Evolutionary conservation across 2,329 filamentous ascomycete genomes (phyloP).

Genomic region (Ophiocordyceps unilateralis): DNA sequence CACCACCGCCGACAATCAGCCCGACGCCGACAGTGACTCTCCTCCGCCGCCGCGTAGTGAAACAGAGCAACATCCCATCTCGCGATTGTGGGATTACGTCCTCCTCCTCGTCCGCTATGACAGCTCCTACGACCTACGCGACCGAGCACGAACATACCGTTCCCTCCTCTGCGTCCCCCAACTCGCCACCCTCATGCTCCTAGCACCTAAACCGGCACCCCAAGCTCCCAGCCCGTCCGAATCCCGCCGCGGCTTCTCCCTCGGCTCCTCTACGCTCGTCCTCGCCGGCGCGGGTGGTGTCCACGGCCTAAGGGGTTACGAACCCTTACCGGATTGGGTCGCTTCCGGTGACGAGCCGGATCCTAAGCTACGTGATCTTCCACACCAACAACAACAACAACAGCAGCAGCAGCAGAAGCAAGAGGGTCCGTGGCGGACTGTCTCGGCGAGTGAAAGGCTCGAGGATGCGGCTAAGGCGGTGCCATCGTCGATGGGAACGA

Average conservation of each 20-base stretch:
- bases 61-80: slow-evolving; percentile 43
- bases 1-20: slow-evolving; percentile 25
- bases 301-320: slow-evolving; percentile 63
- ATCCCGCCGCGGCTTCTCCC: slow-evolving; percentile 54
- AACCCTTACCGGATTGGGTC: slow-evolving; percentile 72
- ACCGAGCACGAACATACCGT: slow-evolving; percentile 77
- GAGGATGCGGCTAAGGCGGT: slow-evolving; percentile 32
- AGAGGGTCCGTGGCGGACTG: slow-evolving; percentile 14
- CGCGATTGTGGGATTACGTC: slow-evolving; percentile 68
- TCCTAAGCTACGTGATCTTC: slow-evolving; percentile 50
- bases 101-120: slow-evolving; percentile 81
- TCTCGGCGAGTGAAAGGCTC: slow-evolving; percentile 46
- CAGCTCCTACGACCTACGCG: slow-evolving; percentile 84
- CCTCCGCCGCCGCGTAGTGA: slow-evolving; percentile 9
- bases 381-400: too few species aligned
- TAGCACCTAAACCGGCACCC: slow-evolving; percentile 87
- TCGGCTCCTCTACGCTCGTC: slow-evolving; percentile 77
- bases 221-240: slow-evolving; percentile 83
- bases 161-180: slow-evolving; percentile 69
- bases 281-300: slow-evolving; percentile 59
- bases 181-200: slow-evolving; percentile 73
- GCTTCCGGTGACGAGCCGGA: slow-evolving; percentile 64
- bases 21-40: slow-evolving; percentile 11
- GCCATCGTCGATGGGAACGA: slow-evolving; percentile 21
- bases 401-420: slow-evolving; percentile 25